Percentiles rank a stretch among this genome's conserved stretches.
These are phyloP conservation scores for Clitocybe nebularis DNA, from an alignment of 1,284 basidiomycete genomes.

Conservation along the genomic window DNA sequence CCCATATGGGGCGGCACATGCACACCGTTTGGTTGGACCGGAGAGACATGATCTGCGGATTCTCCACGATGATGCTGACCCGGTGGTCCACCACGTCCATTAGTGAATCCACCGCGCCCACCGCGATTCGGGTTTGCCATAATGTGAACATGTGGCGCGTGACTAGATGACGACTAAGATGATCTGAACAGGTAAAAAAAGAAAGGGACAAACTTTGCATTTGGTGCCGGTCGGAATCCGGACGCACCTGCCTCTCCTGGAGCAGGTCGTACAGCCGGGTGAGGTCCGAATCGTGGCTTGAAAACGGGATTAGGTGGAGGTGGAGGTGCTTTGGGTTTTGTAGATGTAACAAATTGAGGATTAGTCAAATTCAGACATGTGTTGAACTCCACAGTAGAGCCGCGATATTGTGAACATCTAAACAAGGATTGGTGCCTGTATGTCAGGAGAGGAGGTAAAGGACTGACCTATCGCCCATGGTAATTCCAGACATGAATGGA, in stretches of 20 bases:
- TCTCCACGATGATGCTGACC: conserved; percentile 11
- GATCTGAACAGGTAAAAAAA: conserved; percentile 6
- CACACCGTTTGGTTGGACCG: conserved; percentile 13
- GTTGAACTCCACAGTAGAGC: conserved; percentile 80
- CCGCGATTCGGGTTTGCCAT: conserved; percentile 68
- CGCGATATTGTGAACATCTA: conserved; percentile 88
- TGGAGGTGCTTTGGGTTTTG: conserved; percentile 48
- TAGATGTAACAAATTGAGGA: conserved; percentile 77
- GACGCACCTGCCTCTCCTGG: conserved; percentile 49
- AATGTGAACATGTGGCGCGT: conserved; percentile 29
- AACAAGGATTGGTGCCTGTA: background rate
- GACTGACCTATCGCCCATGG: conserved; percentile 76
- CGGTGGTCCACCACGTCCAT: conserved; percentile 31
- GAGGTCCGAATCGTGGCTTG: conserved; percentile 65
- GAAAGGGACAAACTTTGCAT: conserved; percentile 23
- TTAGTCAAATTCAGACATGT: conserved; percentile 83
- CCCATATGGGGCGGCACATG: conserved; percentile 18
- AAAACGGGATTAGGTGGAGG: conserved; percentile 49
- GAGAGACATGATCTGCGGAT: conserved; percentile 6
- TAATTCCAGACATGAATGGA: conserved; percentile 90
- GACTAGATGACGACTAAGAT: conserved; percentile 15
- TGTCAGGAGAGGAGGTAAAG: background rate
- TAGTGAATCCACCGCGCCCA: conserved; percentile 27
- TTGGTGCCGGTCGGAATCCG: conserved; percentile 52
- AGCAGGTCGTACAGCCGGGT: conserved; percentile 52